These are phyloP conservation scores for Linum usitatissimum DNA, from an alignment of 345 rosid species.

Conservation along the genomic window DNA sequence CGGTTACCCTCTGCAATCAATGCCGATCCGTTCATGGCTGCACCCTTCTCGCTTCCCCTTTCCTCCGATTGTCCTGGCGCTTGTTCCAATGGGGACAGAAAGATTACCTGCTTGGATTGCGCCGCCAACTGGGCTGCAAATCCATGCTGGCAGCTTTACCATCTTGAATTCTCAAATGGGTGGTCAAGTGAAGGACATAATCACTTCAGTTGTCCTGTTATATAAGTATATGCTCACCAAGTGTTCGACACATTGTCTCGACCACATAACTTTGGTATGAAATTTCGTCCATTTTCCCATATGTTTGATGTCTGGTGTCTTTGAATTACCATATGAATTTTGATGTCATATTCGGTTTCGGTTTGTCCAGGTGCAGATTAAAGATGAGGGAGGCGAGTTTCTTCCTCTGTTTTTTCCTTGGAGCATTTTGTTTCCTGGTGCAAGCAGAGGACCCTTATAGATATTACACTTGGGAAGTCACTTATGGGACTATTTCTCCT, in stretches of 20 bases:
- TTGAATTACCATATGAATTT: background rate
- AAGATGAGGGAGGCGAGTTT: slow-evolving; percentile 7
- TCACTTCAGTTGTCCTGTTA: background rate
- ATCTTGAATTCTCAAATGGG: background rate
- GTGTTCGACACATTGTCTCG: background rate
- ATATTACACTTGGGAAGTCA: slow-evolving; percentile 77
- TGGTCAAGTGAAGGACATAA: background rate
- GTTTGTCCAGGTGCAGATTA: background rate
- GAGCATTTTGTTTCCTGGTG: slow-evolving; percentile 43
- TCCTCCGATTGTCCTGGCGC: background rate
- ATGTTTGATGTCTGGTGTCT: too few species aligned
- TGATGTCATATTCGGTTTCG: background rate
- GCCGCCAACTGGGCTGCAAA: background rate
- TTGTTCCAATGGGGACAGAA: background rate
- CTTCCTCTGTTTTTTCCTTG: slow-evolving; percentile 25
- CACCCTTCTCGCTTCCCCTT: slow-evolving; percentile 18
- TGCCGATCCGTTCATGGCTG: slow-evolving; percentile 28
- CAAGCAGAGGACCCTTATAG: slow-evolving; percentile 74
- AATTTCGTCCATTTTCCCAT: background rate
- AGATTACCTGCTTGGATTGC: background rate
- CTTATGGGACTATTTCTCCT: slow-evolving; percentile 68
- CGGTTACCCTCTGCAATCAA: background rate
- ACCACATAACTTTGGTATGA: background rate
- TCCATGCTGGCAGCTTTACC: background rate
- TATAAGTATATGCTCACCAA: background rate